A percentile compares a stretch with the other conserved stretches of the same genome.
Evolutionary conservation across 345 rosid genomes (phyloP).

Genomic region (Bruguiera sexangula): DNA sequence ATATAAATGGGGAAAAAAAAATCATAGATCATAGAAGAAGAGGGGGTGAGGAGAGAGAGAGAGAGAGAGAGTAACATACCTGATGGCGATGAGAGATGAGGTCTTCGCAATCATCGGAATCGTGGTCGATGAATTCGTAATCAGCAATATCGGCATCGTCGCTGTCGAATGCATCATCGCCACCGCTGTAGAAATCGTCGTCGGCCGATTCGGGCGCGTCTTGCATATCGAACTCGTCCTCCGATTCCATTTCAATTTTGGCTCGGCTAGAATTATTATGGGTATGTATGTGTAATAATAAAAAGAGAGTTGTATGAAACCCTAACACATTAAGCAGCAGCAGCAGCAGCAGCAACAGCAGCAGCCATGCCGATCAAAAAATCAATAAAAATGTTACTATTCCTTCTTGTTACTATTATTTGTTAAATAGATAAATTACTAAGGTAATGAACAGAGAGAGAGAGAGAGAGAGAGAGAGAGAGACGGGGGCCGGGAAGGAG

Average conservation of each 20-base stretch:
- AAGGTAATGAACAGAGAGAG: too few species aligned
- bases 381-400: too few species aligned
- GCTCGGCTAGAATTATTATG: background rate
- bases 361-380: too few species aligned
- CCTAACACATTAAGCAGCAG: slow-evolving; percentile 1
- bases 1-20: too few species aligned
- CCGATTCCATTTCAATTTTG: slow-evolving; percentile 36
- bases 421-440: too few species aligned
- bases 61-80: slow-evolving; percentile 23
- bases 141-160: slow-evolving; percentile 57
- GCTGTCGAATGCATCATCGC: slow-evolving; percentile 46
- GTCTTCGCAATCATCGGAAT: slow-evolving; percentile 68
- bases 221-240: slow-evolving; percentile 52
- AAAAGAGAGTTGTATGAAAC: background rate
- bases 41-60: background rate
- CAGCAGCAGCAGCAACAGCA: too few species aligned
- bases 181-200: slow-evolving; percentile 80
- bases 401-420: too few species aligned
- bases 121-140: slow-evolving; percentile 68
- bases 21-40: too few species aligned
- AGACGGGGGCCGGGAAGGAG: too few species aligned
- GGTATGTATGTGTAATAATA: background rate
- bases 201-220: slow-evolving; percentile 56
- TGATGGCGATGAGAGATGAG: slow-evolving; percentile 59
- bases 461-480: too few species aligned